Evolutionary conservation across 1,284 basidiomycete genomes (phyloP).

Genomic region (Neolentinus lepideus): DNA sequence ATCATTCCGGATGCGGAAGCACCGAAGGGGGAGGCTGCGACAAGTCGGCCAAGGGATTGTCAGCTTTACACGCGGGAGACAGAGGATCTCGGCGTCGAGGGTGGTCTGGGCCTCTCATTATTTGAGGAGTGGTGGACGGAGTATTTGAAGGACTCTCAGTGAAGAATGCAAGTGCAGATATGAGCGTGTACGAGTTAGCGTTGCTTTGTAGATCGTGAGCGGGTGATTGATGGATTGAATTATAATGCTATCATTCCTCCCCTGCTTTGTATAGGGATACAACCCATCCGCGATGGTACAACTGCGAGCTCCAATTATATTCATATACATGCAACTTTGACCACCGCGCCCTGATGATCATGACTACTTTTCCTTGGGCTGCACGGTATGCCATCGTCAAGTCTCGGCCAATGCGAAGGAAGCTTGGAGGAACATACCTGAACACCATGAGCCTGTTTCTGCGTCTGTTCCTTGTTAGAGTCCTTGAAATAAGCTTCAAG

Average conservation of each 20-base stretch:
- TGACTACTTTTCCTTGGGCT: not conserved
- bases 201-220: no score
- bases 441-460: not conserved
- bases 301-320: not conserved
- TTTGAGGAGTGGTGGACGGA: conserved; percentile 75
- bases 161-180: not conserved
- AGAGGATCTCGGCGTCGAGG: conserved; percentile 48
- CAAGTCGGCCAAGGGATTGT: conserved; percentile 64
- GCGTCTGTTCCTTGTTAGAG: not conserved
- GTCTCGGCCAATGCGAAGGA: not conserved
- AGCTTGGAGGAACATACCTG: not conserved
- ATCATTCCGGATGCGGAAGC: conserved; percentile 61
- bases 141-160: conserved; percentile 18
- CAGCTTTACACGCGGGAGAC: conserved; percentile 65
- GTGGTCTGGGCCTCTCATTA: conserved; percentile 49
- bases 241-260: no score
- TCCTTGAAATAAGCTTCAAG: conserved; percentile 15
- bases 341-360: not conserved
- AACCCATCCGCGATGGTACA: no score
- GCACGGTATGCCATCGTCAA: not conserved
- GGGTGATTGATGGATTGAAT: no score
- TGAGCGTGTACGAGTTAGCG: not conserved
- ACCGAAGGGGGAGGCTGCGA: conserved; percentile 50
- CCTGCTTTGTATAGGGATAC: no score
- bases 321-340: not conserved